These are phyloP conservation scores for Musa acuminata DNA, from an alignment of 176 grass and related monocot species.

Conservation along the genomic window DNA sequence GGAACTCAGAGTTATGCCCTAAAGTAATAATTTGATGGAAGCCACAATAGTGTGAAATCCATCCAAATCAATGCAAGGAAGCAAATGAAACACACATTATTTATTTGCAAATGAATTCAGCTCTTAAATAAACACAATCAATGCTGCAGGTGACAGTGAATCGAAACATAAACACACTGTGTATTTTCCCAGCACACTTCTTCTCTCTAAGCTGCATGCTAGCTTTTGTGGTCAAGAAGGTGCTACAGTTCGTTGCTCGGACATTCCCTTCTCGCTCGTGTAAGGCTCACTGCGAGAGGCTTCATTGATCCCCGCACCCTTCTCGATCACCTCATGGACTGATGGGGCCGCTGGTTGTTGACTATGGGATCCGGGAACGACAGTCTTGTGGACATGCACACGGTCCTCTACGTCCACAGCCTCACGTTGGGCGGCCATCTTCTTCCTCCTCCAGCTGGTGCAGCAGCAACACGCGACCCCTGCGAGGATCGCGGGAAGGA, in stretches of 20 bases:
- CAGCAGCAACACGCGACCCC: constrained; percentile 48
- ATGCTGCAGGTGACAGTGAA: no score
- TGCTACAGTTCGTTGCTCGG: neutral
- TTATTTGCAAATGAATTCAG: no score
- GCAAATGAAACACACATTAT: no score
- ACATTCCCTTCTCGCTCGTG: neutral
- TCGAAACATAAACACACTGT: no score
- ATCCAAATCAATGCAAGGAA: no score
- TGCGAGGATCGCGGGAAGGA: constrained; percentile 54
- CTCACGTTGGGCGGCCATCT: constrained; percentile 28
- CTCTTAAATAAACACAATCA: no score
- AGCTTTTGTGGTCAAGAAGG: neutral
- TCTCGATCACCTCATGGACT: constrained; percentile 40
- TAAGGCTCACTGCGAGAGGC: neutral
- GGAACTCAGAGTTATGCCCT: no score
- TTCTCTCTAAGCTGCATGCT: no score
- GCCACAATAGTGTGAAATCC: no score
- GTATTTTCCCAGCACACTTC: no score
- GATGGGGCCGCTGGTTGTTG: constrained; percentile 17
- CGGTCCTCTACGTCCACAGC: constrained; percentile 43
- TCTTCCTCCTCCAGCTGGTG: constrained; percentile 43
- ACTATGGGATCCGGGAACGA: constrained; percentile 28
- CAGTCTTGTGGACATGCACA: constrained; percentile 40
- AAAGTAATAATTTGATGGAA: no score
- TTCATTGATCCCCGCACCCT: constrained; percentile 26